Conservation (phyloP, 768 basidiomycete genomes). For the Calocybe gangraenosa region DNA sequence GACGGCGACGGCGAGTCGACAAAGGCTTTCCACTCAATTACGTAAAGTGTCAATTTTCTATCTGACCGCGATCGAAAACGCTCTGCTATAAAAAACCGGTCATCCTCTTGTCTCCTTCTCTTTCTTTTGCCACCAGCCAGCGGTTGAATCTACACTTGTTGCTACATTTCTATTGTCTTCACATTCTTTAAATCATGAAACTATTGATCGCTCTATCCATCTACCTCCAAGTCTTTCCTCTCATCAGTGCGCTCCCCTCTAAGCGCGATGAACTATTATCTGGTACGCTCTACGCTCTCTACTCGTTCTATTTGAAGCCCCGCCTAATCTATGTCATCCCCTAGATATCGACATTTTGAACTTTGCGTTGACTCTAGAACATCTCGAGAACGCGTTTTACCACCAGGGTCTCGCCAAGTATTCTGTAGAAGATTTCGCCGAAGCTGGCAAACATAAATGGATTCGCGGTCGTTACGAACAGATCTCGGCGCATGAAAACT, state of each 20-base stretch:
- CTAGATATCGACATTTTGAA: conserved; percentile 6
- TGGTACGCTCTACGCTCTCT: background rate
- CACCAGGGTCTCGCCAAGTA: conserved; percentile 35
- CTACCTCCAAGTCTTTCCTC: conserved; percentile 2
- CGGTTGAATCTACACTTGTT: conserved; percentile 1
- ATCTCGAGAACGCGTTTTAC: conserved; percentile 42
- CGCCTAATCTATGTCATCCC: background rate
- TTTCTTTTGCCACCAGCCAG: background rate
- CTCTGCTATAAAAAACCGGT: conserved; percentile 1
- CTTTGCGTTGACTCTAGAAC: conserved; percentile 9
- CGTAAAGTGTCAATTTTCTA: too few species aligned
- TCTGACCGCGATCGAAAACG: background rate
- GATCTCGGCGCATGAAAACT: conserved; percentile 43
- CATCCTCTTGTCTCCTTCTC: background rate
- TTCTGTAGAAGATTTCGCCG: conserved; percentile 33
- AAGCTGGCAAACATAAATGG: conserved; percentile 40
- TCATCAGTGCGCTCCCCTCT: conserved; percentile 4
- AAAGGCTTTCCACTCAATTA: too few species aligned
- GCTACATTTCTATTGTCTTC: background rate
- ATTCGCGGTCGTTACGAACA: conserved; percentile 45
- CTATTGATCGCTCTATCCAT: conserved; percentile 1
- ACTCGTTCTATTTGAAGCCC: background rate
- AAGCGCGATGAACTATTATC: conserved; percentile 1
- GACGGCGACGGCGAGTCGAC: too few species aligned
- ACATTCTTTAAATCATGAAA: conserved; percentile 12